Evolutionary conservation across 805 yeast species (phyloP).

Genomic region (Starmerella asiatica): DNA sequence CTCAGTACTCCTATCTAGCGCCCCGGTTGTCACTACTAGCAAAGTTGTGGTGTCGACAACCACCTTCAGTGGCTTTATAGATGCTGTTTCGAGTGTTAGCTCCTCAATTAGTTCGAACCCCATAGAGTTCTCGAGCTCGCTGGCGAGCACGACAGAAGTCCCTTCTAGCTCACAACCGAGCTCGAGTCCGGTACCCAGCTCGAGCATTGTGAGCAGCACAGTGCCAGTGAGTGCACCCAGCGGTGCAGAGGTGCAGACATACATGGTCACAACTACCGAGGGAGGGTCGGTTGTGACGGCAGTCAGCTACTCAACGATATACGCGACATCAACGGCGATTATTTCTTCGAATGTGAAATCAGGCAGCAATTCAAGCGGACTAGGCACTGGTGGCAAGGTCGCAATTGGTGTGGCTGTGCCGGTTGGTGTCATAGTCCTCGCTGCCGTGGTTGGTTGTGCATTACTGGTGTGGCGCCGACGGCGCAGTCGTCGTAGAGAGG

Average conservation of each 20-base stretch:
- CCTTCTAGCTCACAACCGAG: no score
- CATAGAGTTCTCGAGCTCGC: no score
- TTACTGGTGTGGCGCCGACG: neutral
- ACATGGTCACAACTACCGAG: conserved; percentile 2
- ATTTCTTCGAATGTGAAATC: neutral
- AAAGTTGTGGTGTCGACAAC: no score
- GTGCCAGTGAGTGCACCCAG: neutral
- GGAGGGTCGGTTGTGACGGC: conserved; percentile 10
- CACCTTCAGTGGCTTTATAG: no score
- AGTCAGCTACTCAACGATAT: conserved; percentile 3
- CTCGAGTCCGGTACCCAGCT: no score
- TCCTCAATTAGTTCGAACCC: no score
- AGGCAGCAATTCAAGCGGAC: conserved; percentile 1
- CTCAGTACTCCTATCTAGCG: no score
- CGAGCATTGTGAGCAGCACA: neutral
- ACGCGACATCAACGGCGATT: neutral
- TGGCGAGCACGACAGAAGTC: no score
- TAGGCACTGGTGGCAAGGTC: conserved; percentile 13
- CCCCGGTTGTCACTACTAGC: no score
- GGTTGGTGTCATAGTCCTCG: conserved; percentile 10
- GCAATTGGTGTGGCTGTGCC: conserved; percentile 17
- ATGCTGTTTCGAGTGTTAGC: no score
- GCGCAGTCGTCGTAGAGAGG: neutral
- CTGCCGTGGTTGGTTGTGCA: neutral
- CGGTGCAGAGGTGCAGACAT: neutral